phyloP scores from a whole-genome alignment of 352 stramenopile genomes.

The Globisporangium perplexum region DNA sequence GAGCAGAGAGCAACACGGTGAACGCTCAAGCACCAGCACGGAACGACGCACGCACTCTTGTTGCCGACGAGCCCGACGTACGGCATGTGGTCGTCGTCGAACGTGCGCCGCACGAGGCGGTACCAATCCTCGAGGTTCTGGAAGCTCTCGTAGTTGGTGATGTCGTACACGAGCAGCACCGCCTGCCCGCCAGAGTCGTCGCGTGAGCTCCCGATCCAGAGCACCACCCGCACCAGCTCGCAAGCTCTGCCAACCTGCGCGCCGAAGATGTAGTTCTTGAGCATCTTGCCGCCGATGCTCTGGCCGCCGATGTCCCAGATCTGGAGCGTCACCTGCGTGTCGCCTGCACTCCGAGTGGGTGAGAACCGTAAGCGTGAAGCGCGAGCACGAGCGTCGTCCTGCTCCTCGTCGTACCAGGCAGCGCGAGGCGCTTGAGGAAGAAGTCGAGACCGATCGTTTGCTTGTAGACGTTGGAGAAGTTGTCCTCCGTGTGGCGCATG shows the following conservation, averaged over 20 bases:
- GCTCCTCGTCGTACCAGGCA: constrained; percentile 67
- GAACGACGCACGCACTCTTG: constrained; percentile 62
- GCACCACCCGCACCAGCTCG: too few relatives aligned
- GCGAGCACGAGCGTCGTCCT: neutral
- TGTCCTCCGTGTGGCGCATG: constrained; percentile 88
- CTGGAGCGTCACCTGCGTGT: constrained; percentile 90
- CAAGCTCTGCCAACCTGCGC: constrained; percentile 74
- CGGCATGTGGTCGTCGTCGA: constrained; percentile 79
- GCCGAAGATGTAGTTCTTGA: constrained; percentile 94
- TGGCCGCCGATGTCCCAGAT: constrained; percentile 95
- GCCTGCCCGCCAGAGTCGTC: constrained; percentile 42
- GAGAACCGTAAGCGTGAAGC: neutral
- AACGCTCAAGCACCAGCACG: too few relatives aligned
- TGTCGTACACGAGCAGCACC: constrained; percentile 93
- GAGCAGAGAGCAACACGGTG: neutral
- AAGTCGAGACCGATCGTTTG: constrained; percentile 95
- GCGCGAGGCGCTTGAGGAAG: constrained; percentile 90
- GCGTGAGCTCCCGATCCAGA: too few relatives aligned
- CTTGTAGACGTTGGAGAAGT: constrained; percentile 93
- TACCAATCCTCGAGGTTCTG: constrained; percentile 95
- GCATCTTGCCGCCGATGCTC: constrained; percentile 81
- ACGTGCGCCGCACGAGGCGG: constrained; percentile 86
- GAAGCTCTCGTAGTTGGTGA: constrained; percentile 95
- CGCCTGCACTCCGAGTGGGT: constrained; percentile 31
- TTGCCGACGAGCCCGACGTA: constrained; percentile 90